Evolutionary conservation across 2,329 filamentous ascomycete species (phyloP).

Genomic region (Chaetomium sp.): DNA sequence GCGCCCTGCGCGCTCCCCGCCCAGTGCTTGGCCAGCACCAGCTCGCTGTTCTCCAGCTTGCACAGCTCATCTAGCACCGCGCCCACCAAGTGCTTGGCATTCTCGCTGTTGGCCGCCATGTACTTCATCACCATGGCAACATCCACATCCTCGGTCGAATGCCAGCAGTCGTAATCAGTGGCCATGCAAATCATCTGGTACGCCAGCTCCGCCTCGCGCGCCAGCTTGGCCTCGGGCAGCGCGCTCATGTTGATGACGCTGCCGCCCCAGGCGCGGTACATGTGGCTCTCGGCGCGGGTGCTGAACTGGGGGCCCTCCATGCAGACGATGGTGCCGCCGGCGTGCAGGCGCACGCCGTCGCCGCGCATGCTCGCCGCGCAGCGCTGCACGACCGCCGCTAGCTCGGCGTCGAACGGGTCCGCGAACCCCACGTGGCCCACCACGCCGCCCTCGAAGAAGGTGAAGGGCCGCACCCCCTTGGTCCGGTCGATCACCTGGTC

Average conservation of each 20-base stretch:
- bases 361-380: slow-evolving; percentile 78
- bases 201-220: slow-evolving; percentile 90
- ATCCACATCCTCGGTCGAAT: slow-evolving; percentile 77
- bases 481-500: slow-evolving; percentile 98
- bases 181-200: slow-evolving; percentile 99
- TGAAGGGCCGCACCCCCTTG: slow-evolving; percentile 91
- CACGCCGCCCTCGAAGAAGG: slow-evolving; percentile 90
- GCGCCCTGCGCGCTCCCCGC: slow-evolving; percentile 76
- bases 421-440: slow-evolving; percentile 95
- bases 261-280: slow-evolving; percentile 94
- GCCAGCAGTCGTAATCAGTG: slow-evolving; percentile 99
- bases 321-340: slow-evolving; percentile 82
- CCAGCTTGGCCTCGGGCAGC: slow-evolving; percentile 93
- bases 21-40: slow-evolving; percentile 80
- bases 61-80: slow-evolving; percentile 85
- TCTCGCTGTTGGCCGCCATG: slow-evolving; percentile 90
- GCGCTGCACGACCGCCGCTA: slow-evolving; percentile 74
- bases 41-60: slow-evolving; percentile 72
- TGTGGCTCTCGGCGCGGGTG: slow-evolving; percentile 89
- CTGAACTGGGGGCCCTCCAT: slow-evolving; percentile 99
- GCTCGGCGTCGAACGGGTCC: slow-evolving; percentile 83
- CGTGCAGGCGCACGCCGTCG: slow-evolving; percentile 82
- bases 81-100: slow-evolving; percentile 81
- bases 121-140: slow-evolving; percentile 97
- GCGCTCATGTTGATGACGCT: slow-evolving; percentile 98